These are phyloP conservation scores for Hypoxylon trugodes DNA, from an alignment of 495 filamentous ascomycete species.

Conservation along the genomic window DNA sequence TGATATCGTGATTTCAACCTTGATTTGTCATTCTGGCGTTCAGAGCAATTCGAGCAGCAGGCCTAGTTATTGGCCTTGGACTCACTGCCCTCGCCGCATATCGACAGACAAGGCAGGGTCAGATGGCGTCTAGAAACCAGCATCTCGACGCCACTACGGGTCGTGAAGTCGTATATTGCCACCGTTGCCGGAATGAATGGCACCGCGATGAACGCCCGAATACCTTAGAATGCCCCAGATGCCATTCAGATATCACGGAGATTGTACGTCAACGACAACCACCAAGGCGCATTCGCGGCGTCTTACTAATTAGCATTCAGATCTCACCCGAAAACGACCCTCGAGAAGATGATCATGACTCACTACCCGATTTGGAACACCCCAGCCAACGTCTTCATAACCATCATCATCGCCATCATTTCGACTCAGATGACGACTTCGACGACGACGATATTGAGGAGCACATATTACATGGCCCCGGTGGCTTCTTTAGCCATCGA, in stretches of 20 bases:
- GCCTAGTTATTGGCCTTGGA: slow-evolving; percentile 60
- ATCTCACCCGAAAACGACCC: slow-evolving; percentile 53
- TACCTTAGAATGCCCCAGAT: slow-evolving; percentile 74
- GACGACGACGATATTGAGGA: slow-evolving; percentile 61
- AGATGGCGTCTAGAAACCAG: slow-evolving; percentile 48
- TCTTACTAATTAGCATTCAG: slow-evolving; percentile 32
- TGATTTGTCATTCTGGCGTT: slow-evolving; percentile 52
- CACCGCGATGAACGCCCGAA: slow-evolving; percentile 67
- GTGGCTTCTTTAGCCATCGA: slow-evolving; percentile 51
- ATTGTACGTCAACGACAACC: slow-evolving; percentile 67
- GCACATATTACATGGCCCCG: slow-evolving; percentile 55
- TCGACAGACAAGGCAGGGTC: slow-evolving; percentile 47
- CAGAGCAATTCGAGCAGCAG: slow-evolving; percentile 55
- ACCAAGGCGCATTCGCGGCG: neutral
- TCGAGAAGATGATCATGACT: slow-evolving; percentile 48
- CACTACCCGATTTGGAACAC: slow-evolving; percentile 46
- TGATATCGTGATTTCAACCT: neutral
- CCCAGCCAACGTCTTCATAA: too few species aligned
- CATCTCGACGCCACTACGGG: slow-evolving; percentile 54
- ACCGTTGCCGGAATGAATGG: slow-evolving; percentile 82
- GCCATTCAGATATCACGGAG: slow-evolving; percentile 80
- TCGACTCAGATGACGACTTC: slow-evolving; percentile 44
- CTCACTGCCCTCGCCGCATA: slow-evolving; percentile 57
- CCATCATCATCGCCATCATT: slow-evolving; percentile 26
- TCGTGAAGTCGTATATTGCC: slow-evolving; percentile 81